These are phyloP conservation scores for Ogataea trehalophila DNA, from an alignment of 805 yeast genomes.

Conservation along the genomic window DNA sequence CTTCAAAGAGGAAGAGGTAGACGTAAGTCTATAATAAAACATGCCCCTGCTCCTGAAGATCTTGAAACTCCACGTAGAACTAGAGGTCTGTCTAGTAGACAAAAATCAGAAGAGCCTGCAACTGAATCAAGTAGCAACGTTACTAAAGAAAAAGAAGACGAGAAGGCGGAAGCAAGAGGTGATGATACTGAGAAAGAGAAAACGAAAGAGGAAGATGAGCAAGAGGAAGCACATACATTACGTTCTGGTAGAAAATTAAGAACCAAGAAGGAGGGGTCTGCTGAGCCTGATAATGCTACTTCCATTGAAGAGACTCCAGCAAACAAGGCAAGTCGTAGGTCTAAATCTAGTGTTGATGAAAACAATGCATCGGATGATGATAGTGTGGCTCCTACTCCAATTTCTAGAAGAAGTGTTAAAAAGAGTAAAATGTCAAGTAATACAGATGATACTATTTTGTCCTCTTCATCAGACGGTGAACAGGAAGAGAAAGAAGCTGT, in stretches of 20 bases:
- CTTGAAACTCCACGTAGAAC: background rate
- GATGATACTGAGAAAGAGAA: too few relatives aligned
- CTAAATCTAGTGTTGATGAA: conserved; percentile 2
- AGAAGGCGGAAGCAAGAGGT: background rate
- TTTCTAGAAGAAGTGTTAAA: background rate
- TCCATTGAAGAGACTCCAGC: conserved; percentile 5
- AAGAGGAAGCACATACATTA: conserved; percentile 1
- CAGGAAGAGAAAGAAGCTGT: background rate
- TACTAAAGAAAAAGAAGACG: background rate
- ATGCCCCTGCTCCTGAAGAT: background rate
- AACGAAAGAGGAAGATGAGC: background rate
- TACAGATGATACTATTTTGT: background rate
- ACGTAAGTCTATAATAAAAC: background rate
- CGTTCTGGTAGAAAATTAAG: conserved; percentile 5
- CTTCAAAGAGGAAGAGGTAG: background rate
- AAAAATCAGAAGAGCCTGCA: background rate
- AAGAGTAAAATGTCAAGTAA: background rate
- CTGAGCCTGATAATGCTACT: conserved; percentile 3
- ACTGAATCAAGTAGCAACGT: background rate
- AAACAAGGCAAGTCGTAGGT: conserved; percentile 6
- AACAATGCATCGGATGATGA: background rate
- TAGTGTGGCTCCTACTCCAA: too few relatives aligned
- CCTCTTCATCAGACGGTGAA: conserved; percentile 2
- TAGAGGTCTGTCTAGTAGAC: background rate
- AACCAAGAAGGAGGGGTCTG: conserved; percentile 1